Conservation (phyloP, 768 basidiomycete genomes). For the Mycena filopes region DNA sequence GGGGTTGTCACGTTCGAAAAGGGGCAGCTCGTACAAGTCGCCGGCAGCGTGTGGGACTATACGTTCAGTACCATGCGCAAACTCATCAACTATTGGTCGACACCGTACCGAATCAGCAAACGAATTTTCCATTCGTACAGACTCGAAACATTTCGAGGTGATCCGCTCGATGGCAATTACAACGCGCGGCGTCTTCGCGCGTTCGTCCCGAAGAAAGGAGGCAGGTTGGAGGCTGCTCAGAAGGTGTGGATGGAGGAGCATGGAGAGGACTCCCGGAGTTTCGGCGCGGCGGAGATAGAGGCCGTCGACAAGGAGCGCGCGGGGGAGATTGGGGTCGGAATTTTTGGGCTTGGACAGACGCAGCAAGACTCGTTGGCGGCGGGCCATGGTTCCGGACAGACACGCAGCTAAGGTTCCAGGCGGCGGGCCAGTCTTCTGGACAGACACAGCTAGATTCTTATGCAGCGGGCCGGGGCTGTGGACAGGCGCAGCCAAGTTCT, state of each 20-base stretch:
- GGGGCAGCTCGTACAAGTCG: constrained; percentile 46
- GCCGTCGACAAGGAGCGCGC: constrained; percentile 11
- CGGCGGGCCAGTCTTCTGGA: too few relatives aligned
- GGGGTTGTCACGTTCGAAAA: constrained; percentile 37
- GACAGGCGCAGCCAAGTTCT: too few relatives aligned
- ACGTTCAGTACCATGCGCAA: constrained; percentile 43
- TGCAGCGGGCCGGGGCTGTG: too few relatives aligned
- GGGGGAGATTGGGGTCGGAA: too few relatives aligned
- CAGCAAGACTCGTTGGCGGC: too few relatives aligned
- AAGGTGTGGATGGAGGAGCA: neutral
- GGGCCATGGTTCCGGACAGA: too few relatives aligned
- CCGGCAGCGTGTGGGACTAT: constrained; percentile 36
- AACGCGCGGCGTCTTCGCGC: constrained; percentile 18
- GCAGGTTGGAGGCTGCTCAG: constrained; percentile 18
- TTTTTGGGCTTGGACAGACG: too few relatives aligned
- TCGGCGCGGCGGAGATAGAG: neutral
- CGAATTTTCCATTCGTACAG: constrained; percentile 30
- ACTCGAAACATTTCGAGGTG: constrained; percentile 26
- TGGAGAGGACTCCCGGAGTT: neutral
- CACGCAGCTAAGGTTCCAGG: too few relatives aligned
- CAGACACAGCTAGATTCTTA: too few relatives aligned
- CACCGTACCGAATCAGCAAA: constrained; percentile 32
- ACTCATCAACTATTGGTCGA: constrained; percentile 44
- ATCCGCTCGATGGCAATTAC: neutral
- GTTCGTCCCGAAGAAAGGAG: constrained; percentile 27